Evolutionary conservation across 345 rosid species (phyloP).

Genomic region (Erodium maritimum): DNA sequence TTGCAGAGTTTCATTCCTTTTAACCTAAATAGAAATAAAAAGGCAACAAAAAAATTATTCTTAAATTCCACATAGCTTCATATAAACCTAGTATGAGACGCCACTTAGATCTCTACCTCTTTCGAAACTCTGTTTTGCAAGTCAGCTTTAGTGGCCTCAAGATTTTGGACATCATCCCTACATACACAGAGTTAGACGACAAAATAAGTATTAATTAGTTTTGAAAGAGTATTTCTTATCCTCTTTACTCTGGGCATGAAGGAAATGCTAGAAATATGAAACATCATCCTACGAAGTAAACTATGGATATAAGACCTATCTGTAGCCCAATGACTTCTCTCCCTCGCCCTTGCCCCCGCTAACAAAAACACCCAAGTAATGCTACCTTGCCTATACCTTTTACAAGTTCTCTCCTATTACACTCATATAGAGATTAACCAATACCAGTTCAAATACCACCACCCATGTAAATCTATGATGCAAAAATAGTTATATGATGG

Average conservation of each 20-base stretch:
- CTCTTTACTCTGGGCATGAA: too few species aligned
- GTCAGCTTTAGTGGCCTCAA: slow-evolving; percentile 50
- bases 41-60: neutral
- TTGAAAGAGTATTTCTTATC: neutral
- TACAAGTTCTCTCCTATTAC: neutral
- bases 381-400: too few species aligned
- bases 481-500: neutral
- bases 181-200: neutral
- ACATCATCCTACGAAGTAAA: too few species aligned
- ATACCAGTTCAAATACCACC: too few species aligned
- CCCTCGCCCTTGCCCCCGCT: too few species aligned
- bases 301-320: too few species aligned
- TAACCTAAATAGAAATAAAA: slow-evolving; percentile 28
- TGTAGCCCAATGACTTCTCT: too few species aligned
- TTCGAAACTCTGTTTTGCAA: slow-evolving; percentile 52
- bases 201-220: neutral
- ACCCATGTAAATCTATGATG: neutral
- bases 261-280: neutral
- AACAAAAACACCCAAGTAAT: too few species aligned
- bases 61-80: neutral
- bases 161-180: slow-evolving; percentile 61
- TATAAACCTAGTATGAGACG: slow-evolving; percentile 3
- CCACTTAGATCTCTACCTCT: slow-evolving; percentile 37
- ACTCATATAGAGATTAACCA: too few species aligned
- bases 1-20: slow-evolving; percentile 49